Percentiles rank a stretch among this genome's conserved stretches.
phyloP scores from a whole-genome alignment of 176 grass and related monocot species.

The Alloteropsis semialata region DNA sequence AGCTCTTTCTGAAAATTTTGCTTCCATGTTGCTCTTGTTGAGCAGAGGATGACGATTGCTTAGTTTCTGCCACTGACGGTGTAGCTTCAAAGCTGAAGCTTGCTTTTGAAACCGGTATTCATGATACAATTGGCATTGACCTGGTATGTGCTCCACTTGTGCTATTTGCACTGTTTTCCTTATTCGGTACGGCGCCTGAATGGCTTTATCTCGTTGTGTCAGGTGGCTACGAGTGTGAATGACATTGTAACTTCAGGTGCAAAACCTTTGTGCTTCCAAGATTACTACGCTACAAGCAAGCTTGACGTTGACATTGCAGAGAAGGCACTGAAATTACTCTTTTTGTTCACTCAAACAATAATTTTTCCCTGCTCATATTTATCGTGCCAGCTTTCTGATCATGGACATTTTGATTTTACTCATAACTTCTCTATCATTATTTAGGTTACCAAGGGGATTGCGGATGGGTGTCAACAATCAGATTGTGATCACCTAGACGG shows the following conservation, averaged over 20 bases:
- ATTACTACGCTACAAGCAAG: constrained; percentile 78
- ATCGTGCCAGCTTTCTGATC: neutral
- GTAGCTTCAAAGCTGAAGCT: constrained; percentile 91
- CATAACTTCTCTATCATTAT: neutral
- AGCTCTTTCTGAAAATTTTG: too few relatives aligned
- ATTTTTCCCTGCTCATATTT: neutral
- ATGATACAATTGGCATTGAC: constrained; percentile 90
- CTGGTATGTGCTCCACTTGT: constrained; percentile 43
- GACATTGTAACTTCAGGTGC: constrained; percentile 89
- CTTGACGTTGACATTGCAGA: constrained; percentile 82
- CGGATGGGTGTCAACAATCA: constrained; percentile 76
- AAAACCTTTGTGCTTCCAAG: constrained; percentile 83
- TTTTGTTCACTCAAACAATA: neutral
- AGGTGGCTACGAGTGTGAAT: constrained; percentile 96
- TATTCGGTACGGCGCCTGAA: neutral
- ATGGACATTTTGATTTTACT: neutral
- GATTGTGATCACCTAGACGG: constrained; percentile 69
- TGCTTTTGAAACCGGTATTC: constrained; percentile 85
- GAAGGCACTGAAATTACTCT: constrained; percentile 43
- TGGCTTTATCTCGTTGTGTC: neutral
- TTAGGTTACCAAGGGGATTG: constrained; percentile 89
- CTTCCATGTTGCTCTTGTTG: neutral
- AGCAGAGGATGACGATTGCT: constrained; percentile 57
- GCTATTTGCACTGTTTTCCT: neutral
- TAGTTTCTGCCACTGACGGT: constrained; percentile 73